Conservation (phyloP, 192 early-diverging fungal genomes). For the Oehlia diaphana region DNA sequence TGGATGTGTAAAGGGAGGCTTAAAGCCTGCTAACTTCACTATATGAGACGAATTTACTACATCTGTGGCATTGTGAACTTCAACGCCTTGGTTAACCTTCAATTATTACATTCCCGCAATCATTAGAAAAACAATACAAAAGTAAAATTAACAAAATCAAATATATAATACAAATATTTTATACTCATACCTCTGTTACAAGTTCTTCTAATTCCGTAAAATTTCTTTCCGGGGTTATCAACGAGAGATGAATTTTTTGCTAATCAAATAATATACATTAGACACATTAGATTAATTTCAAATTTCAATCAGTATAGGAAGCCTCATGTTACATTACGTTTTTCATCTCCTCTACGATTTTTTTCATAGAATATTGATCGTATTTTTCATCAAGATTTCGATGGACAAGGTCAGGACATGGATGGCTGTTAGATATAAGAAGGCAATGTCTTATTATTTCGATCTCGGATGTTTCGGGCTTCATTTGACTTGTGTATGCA, state of each 20-base stretch:
- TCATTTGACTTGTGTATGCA: conserved; percentile 29
- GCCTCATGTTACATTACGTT: conserved; percentile 33
- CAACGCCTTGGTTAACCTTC: conserved; percentile 7
- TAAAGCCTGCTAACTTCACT: conserved; percentile 17
- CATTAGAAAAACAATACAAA: neutral
- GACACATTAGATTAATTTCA: neutral
- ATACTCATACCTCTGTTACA: conserved; percentile 26
- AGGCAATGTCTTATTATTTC: conserved; percentile 49
- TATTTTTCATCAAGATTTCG: conserved; percentile 45
- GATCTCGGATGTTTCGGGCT: conserved; percentile 11
- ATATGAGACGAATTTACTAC: conserved; percentile 6
- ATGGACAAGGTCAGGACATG: conserved; percentile 37
- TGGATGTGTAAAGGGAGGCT: neutral
- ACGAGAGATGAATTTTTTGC: conserved; percentile 39
- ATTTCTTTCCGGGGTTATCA: conserved; percentile 39
- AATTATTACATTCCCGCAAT: neutral
- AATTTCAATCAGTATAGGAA: neutral
- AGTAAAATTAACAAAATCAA: neutral
- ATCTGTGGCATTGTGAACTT: conserved; percentile 1
- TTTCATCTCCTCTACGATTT: conserved; percentile 50
- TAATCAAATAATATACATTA: neutral
- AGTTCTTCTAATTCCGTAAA: conserved; percentile 39
- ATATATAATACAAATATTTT: too few relatives aligned
- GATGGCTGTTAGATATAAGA: conserved; percentile 48
- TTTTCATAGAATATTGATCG: conserved; percentile 41